Conservation (phyloP, 2,329 filamentous ascomycete genomes). For the Fusarium concolor region DNA sequence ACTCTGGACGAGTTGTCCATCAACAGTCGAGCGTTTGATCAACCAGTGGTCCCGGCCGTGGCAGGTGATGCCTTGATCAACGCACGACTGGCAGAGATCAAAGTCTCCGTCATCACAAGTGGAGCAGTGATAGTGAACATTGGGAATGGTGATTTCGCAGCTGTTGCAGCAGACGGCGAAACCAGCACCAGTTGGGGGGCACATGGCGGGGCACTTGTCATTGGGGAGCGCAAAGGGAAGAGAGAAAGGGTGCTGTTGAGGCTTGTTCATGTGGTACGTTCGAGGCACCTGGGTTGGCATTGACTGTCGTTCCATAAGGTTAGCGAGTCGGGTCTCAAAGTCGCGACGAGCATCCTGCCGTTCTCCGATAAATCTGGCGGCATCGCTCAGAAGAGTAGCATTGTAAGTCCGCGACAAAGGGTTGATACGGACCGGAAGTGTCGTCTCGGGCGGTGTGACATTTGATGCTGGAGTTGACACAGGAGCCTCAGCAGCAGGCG, state of each 20-base stretch:
- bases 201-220: constrained; percentile 10
- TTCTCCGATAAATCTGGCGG: constrained; percentile 43
- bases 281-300: constrained; percentile 10
- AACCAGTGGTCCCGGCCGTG: constrained; percentile 87
- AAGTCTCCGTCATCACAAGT: constrained; percentile 95
- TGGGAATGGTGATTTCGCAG: constrained; percentile 81
- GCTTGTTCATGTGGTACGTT: constrained; percentile 1
- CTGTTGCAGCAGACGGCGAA: constrained; percentile 96
- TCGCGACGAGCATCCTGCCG: constrained; percentile 41
- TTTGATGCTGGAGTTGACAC: constrained; percentile 30
- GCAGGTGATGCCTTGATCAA: constrained; percentile 81
- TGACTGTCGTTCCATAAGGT: constrained; percentile 43
- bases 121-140: constrained; percentile 93
- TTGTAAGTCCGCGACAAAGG: constrained; percentile 47
- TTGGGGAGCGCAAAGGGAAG: background rate
- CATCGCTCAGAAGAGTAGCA: constrained; percentile 43
- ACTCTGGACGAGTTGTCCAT: constrained; percentile 85
- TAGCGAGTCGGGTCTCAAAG: constrained; percentile 46
- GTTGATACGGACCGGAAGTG: constrained; percentile 41
- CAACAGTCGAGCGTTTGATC: constrained; percentile 86
- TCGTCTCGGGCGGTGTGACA: constrained; percentile 32
- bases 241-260: constrained; percentile 14
- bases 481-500: constrained; percentile 37
- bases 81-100: constrained; percentile 86
- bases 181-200: constrained; percentile 32